Base-by-base conservation (phyloP, 2,329 filamentous ascomycete species). In the Lasiodiplodia sp. region DNA sequence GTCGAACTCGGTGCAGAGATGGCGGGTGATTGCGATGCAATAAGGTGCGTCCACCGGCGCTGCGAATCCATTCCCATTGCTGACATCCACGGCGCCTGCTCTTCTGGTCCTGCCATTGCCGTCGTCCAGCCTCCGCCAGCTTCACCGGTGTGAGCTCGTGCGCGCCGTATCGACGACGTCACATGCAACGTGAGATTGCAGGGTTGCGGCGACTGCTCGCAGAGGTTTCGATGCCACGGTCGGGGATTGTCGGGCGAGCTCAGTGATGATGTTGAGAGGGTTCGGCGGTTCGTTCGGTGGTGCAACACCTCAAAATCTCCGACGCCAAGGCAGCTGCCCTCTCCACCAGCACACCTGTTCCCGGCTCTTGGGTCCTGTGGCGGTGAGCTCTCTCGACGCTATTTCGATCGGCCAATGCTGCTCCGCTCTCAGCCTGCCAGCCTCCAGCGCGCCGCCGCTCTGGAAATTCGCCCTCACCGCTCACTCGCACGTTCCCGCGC, bases 321-420 rank as follows among this genome's bases (percentile, higher is more conserved):
- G 40, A n/a, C 40, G 25, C 21, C 51, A 53, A 25, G 40, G 16
- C 18, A 40, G 40, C 16, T 28, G 58, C 58, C 14, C 23, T 34
- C 56, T 23, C 34, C 23, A 47, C 12, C 57, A 44, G 38, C 57
- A 25, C 23, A 25, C 31, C 28, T 10, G 18, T 49, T 62, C 58
- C 40, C 8, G 58, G 58, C 58, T 62, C 38, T 25, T 23, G 58
- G 40, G 58, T 51, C 40, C 23, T 49, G 40, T 62, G 58, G 58
- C 58, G 58, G 58, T 62, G 58, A 49, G 40, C 40, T 62, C 40
- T 44, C 8, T 12, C 58, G 40, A 49, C 23, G 28, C 28, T 37
- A 63, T 63, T 63, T 63, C 23, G 60, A 63, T 63, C 60, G 60
- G 60, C 60, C 60, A 51, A 63, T 63, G 60, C 60, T 63, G 60